These are phyloP conservation scores for Zygotorulaspora florentina DNA, from an alignment of 805 yeast genomes.

Conservation along the genomic window DNA sequence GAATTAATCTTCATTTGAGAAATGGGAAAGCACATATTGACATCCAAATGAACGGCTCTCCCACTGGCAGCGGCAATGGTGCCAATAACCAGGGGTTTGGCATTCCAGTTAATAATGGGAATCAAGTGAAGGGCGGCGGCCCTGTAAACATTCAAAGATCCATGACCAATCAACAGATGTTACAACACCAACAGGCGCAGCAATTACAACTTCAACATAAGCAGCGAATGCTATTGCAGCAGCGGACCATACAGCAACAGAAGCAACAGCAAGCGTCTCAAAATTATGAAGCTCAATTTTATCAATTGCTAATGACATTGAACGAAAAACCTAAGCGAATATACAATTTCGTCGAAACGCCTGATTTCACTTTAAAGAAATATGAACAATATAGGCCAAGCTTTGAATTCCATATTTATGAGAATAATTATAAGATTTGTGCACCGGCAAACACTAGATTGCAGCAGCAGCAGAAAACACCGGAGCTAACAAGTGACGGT, in stretches of 20 bases:
- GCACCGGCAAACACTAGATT: slow-evolving; percentile 48
- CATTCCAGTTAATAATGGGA: slow-evolving; percentile 21
- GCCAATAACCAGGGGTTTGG: slow-evolving; percentile 14
- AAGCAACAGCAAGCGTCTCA: slow-evolving; percentile 41
- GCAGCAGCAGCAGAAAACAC: slow-evolving; percentile 36
- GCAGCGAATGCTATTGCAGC: slow-evolving; percentile 35
- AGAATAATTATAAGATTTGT: slow-evolving; percentile 87
- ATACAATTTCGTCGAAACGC: slow-evolving; percentile 62
- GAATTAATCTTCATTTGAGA: too few relatives aligned
- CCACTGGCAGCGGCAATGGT: not conserved
- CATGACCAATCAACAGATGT: slow-evolving; percentile 13
- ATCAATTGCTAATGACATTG: slow-evolving; percentile 33
- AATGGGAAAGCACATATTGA: too few relatives aligned
- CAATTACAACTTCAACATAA: slow-evolving; percentile 25
- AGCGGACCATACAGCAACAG: slow-evolving; percentile 25
- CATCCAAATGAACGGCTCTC: slow-evolving; percentile 6
- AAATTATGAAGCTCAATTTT: slow-evolving; percentile 41
- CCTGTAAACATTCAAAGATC: slow-evolving; percentile 11
- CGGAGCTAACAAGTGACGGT: slow-evolving; percentile 50
- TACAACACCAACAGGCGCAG: slow-evolving; percentile 23
- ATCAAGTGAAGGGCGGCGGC: slow-evolving; percentile 11
- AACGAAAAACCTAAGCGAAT: slow-evolving; percentile 42
- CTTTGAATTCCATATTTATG: slow-evolving; percentile 83
- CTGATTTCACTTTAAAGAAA: slow-evolving; percentile 69
- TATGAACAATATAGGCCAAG: slow-evolving; percentile 76